Evolutionary conservation across 768 basidiomycete genomes (phyloP), one percentile per base, ranked within the genome.

Genomic region (Dioszegia hungarica): DNA sequence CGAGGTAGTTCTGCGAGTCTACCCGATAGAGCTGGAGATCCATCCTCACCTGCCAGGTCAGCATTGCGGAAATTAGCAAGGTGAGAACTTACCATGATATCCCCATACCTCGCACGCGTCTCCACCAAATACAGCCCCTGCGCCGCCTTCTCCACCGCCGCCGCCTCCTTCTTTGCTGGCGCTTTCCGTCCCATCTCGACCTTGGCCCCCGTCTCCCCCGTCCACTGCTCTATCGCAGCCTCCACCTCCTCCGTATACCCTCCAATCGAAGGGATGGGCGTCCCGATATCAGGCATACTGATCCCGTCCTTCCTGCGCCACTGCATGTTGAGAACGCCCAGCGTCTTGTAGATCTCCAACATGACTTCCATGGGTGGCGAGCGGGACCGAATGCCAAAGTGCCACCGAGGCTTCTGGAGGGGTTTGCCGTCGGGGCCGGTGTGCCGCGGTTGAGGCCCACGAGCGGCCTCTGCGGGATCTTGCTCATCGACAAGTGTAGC

Each of bases 21-120:
- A 99, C 90, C 82, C 90, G 88, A 75, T 98, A 99, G 36, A 98
- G 82, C 67, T 97, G 92, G 1, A 99, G 82, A 76, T 99, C 95
- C 92, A 97, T 97, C 33, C 95, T 80, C 5, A 95, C 85, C 91
- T 93, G 68, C 4, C 36, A 6, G 36, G 25, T 59, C 27, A 61
- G 40, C 52, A n/a, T 22, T n/a, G 14, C 49, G 20, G 27, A 24
- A 15, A 49, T 24, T 47, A 50, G 44, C 28, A 17, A 25, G 34
- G n/a, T 14, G 11, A 8, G 11, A n/a, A 79, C 87, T 51, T 75
- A 95, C 94, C 75, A 98, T 91, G 20, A 95, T 87, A 66, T 92
- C 89, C 64, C 90, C 85, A 29, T 93, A 86, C 62, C 90, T 79
- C 17, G 89, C 90, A 52, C 94, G 79, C 10, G 93, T 92, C 79